phyloP scores from a whole-genome alignment of 345 rosid genomes.

The Camelina hispida region DNA sequence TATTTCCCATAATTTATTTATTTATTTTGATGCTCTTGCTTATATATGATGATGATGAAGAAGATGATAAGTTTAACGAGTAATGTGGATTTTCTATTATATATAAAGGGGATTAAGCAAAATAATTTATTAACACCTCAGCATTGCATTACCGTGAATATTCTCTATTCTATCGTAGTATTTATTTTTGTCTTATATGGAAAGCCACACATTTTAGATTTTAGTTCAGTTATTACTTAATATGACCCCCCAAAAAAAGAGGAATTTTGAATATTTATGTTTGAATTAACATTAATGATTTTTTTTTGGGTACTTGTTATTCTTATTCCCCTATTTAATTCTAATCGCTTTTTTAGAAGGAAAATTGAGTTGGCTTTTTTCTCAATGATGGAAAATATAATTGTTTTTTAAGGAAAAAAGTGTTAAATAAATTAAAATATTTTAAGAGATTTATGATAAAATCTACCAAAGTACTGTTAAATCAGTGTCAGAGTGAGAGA shows the following conservation, averaged over 20 bases:
- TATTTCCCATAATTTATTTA: not conserved
- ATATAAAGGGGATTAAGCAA: too few relatives aligned
- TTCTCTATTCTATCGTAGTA: not conserved
- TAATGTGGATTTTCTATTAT: not conserved
- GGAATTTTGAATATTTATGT: not conserved
- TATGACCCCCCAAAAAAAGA: not conserved
- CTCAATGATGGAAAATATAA: constrained; percentile 30
- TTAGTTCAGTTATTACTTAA: not conserved
- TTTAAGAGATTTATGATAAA: constrained; percentile 24
- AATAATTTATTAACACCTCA: constrained; percentile 2
- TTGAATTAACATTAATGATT: constrained; percentile 7
- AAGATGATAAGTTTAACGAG: constrained; percentile 29
- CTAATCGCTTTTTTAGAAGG: not conserved
- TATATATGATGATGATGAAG: not conserved
- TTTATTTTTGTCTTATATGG: constrained; percentile 4
- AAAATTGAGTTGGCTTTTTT: constrained; percentile 25
- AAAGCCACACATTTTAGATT: constrained; percentile 14
- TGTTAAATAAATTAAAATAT: not conserved
- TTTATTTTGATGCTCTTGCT: constrained; percentile 23
- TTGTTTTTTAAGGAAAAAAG: constrained; percentile 20
- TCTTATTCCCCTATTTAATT: not conserved
- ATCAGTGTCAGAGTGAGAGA: constrained; percentile 41
- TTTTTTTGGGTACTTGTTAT: constrained; percentile 11
- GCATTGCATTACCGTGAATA: constrained; percentile 11
- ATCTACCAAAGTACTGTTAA: constrained; percentile 37